Evolutionary conservation across 257 asterid genomes (phyloP).

Genomic region (Solanum okadae): DNA sequence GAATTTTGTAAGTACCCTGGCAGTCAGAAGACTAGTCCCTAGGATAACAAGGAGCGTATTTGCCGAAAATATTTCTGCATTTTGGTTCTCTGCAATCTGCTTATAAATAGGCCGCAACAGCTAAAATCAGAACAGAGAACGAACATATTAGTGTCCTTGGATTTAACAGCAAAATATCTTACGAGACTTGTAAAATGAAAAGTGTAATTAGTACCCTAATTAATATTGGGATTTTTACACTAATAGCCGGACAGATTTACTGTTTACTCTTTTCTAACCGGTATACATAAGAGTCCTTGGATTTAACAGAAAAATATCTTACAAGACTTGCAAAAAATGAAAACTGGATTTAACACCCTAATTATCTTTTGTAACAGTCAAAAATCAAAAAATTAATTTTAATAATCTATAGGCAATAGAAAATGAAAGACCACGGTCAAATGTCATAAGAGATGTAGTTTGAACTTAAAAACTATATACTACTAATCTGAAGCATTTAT

Average conservation of each 20-base stretch:
- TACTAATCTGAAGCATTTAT: neutral
- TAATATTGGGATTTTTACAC: neutral
- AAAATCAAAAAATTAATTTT: neutral
- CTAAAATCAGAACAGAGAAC: constrained; percentile 25
- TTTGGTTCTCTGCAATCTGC: constrained; percentile 96
- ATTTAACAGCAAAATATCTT: neutral
- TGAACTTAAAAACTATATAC: neutral
- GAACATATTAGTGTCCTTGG: neutral
- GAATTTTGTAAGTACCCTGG: constrained; percentile 62
- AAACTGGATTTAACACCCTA: neutral
- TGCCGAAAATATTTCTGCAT: constrained; percentile 98
- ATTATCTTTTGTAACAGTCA: neutral
- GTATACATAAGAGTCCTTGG: neutral
- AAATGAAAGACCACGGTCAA: neutral
- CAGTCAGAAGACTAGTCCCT: constrained; percentile 96
- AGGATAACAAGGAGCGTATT: constrained; percentile 94
- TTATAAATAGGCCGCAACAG: constrained; percentile 94
- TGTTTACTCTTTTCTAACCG: neutral
- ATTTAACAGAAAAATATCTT: neutral
- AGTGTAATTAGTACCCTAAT: neutral
- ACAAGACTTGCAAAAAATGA: neutral
- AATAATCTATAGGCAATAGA: neutral
- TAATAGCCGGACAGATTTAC: neutral
- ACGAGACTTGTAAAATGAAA: neutral
- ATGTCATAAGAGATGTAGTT: neutral